Evolutionary conservation across 2,329 filamentous ascomycete genomes (phyloP), one percentile per base, ranked within the genome.

Genomic region (Mollisia scopiformis): DNA sequence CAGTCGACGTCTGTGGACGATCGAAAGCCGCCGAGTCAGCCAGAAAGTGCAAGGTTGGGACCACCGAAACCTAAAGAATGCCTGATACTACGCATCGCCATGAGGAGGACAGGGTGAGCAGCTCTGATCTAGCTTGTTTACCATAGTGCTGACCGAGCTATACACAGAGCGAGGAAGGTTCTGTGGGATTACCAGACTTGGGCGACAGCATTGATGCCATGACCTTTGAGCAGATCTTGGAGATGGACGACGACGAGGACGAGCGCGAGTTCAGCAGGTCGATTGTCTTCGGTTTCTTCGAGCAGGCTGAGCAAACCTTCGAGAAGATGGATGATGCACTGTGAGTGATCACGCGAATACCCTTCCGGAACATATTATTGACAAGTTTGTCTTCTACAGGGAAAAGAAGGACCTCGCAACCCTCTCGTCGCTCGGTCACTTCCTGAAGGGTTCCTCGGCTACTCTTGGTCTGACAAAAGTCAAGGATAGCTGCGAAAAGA

Each of bases 391-490:
- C 63, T 56, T 41, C 19, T 59, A 58, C 64, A 96, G 93, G 66
- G 76, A 86, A 67, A 75, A 83, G 2, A 82, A 85, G 71, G 82
- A 97, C 62, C 86, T 98, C 59, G 76, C 79, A n/a, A 80, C 87
- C 67, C 86, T 98, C 37, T 96, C 92, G 33, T 83, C 85, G 56
- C 87, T 97, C 31, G 95, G 95, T 43, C 95, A 99, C 78, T 99
- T 97, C 79, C 84, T 99, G 69, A 99, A 99, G 79, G 95, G 95
- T 62, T 98, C 94, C 6, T 97, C 94, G 8, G 94, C 95, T 39
- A 97, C 95, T 3, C 84, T 99, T 57, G 95, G 95, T 49, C 85
- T 98, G 58, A 89, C 85, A 71, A 96, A 96, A 76, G 90, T 99
- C 71, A 91, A 92, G 75, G 93, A 97, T 72, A 89, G 87, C 64